Conservation (phyloP, 768 basidiomycete species). For the Antrodiella citrinella region DNA sequence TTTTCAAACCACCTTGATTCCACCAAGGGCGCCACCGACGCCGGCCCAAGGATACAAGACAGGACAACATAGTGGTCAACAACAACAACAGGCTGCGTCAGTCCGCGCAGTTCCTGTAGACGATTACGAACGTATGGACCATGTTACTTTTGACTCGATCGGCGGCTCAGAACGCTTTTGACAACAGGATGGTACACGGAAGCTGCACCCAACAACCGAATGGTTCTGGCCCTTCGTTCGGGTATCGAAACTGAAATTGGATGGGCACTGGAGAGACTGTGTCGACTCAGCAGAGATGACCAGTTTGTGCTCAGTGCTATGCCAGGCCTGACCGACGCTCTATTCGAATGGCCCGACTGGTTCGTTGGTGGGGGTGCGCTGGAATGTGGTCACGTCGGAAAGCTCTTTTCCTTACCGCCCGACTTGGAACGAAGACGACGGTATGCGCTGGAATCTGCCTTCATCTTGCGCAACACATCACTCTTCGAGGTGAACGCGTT, state of each 20-base stretch:
- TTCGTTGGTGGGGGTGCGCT: conserved; percentile 60
- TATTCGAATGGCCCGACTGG: conserved; percentile 88
- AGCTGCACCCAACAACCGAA: conserved; percentile 68
- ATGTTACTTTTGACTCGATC: not conserved
- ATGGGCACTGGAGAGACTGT: conserved; percentile 86
- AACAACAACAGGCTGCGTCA: not conserved
- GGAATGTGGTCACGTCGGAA: conserved; percentile 29
- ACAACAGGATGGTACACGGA: conserved; percentile 81
- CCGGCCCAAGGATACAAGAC: not conserved
- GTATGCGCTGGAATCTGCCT: conserved; percentile 79
- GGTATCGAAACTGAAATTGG: conserved; percentile 75
- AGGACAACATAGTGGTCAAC: not conserved
- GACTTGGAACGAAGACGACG: conserved; percentile 48
- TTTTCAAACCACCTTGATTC: not conserved
- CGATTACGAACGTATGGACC: conserved; percentile 63
- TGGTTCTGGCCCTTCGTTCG: conserved; percentile 84
- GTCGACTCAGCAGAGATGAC: conserved; percentile 73
- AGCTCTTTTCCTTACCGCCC: conserved; percentile 50
- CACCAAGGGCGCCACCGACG: not conserved
- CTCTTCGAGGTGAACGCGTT: conserved; percentile 58
- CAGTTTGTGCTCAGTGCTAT: conserved; percentile 63
- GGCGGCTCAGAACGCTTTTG: conserved; percentile 1
- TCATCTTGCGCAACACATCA: conserved; percentile 82
- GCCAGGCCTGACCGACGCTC: conserved; percentile 73
- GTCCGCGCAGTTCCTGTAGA: too few species aligned